Percentiles rank a stretch among this genome's conserved stretches.
These are phyloP conservation scores for Suhomyces maxii DNA, from an alignment of 1,139 yeast genomes.

Conservation along the genomic window DNA sequence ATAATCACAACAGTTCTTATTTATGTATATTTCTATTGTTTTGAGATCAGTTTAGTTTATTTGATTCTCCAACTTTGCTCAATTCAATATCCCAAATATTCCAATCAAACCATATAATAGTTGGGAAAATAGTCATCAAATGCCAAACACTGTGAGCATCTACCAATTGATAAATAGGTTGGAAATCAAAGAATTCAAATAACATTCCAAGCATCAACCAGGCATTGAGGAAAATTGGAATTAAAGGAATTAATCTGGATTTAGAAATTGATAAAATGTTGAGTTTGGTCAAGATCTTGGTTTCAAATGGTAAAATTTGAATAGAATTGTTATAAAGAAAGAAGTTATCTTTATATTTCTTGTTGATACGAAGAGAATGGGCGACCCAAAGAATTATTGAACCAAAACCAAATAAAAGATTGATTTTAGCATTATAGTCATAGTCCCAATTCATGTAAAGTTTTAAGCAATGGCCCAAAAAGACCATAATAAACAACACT, in stretches of 20 bases:
- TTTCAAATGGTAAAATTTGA: conserved; percentile 42
- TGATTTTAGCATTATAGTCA: conserved; percentile 37
- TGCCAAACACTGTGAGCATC: conserved; percentile 52
- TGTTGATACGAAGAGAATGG: conserved; percentile 28
- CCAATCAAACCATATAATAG: conserved; percentile 50
- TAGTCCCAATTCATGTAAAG: conserved; percentile 41
- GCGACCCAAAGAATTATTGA: conserved; percentile 37
- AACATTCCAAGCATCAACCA: conserved; percentile 37
- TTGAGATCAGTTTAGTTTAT: conserved; percentile 12
- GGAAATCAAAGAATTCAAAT: conserved; percentile 43
- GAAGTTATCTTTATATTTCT: conserved; percentile 21
- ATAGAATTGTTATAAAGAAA: conserved; percentile 38
- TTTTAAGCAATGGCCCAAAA: conserved; percentile 31
- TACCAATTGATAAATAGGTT: conserved; percentile 32
- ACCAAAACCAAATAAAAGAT: conserved; percentile 32
- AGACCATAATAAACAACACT: conserved; percentile 17
- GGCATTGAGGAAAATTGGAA: conserved; percentile 38
- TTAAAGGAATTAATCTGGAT: conserved; percentile 32
- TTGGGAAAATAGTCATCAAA: conserved; percentile 43
- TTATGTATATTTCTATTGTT: no score
- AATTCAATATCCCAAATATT: conserved; percentile 51
- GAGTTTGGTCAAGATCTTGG: conserved; percentile 35
- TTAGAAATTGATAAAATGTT: conserved; percentile 28
- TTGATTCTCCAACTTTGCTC: conserved; percentile 19
- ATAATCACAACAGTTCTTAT: no score